phyloP scores from a whole-genome alignment of 148 eudicot species.

The Fallopia convolvulus region DNA sequence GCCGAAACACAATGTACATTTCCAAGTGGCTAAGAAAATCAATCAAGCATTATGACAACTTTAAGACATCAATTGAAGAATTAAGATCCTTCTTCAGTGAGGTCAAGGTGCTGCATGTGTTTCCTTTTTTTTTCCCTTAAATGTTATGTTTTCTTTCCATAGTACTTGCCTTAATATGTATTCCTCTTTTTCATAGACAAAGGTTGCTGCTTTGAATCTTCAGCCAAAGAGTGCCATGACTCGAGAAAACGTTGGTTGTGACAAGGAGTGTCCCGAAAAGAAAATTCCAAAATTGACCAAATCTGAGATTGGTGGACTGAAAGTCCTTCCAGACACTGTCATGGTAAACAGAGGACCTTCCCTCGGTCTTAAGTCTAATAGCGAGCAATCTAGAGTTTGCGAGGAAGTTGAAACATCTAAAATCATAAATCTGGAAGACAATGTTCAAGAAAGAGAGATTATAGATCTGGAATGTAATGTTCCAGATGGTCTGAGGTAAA shows the following conservation, averaged over 20 bases:
- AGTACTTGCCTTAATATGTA: not conserved
- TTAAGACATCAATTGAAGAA: constrained; percentile 56
- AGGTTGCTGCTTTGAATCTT: constrained; percentile 26
- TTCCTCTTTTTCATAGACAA: constrained; percentile 32
- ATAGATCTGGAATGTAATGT: constrained; percentile 30
- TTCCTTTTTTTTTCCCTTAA: not conserved
- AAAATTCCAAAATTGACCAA: constrained; percentile 28
- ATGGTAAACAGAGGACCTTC: constrained; percentile 15
- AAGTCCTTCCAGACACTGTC: constrained; percentile 19
- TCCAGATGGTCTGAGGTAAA: constrained; percentile 37
- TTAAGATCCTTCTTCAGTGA: constrained; percentile 62
- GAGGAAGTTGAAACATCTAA: constrained; percentile 21
- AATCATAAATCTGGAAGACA: constrained; percentile 21
- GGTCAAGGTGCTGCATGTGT: constrained; percentile 40
- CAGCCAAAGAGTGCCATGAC: constrained; percentile 29
- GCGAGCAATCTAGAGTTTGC: constrained; percentile 22
- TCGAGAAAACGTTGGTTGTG: constrained; percentile 28
- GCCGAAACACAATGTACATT: constrained; percentile 55
- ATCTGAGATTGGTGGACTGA: constrained; percentile 22
- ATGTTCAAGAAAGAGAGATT: constrained; percentile 21
- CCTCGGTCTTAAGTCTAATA: constrained; percentile 19
- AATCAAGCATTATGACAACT: constrained; percentile 50
- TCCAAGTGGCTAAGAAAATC: constrained; percentile 96
- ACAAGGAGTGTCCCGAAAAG: constrained; percentile 21
- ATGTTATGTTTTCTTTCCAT: not conserved